These are phyloP conservation scores for Tolypocladium sp. DNA, from an alignment of 2,329 filamentous ascomycete species.

Conservation along the genomic window DNA sequence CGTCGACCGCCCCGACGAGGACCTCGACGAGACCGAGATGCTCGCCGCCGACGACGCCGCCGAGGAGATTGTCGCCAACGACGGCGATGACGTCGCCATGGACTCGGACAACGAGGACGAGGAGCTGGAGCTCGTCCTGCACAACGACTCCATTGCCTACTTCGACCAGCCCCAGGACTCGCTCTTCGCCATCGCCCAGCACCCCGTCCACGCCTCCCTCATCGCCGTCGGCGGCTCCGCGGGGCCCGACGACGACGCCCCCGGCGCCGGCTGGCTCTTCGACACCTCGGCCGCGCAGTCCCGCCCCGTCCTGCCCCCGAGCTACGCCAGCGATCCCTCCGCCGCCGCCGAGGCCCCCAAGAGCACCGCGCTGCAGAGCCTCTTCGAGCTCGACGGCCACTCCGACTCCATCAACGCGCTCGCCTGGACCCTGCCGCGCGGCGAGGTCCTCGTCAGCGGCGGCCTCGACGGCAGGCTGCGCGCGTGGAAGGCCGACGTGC, in stretches of 20 bases:
- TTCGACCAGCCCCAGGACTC: conserved; percentile 87
- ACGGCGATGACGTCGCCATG: conserved; percentile 68
- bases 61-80: conserved; percentile 54
- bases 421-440: conserved; percentile 71
- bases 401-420: conserved; percentile 84
- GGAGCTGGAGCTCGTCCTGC: conserved; percentile 68
- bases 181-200: conserved; percentile 90
- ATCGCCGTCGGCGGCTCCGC: conserved; percentile 78
- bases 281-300: conserved; percentile 57
- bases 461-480: conserved; percentile 80
- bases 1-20: conserved; percentile 58
- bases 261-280: conserved; percentile 78
- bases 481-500: conserved; percentile 50
- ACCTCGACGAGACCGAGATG: conserved; percentile 37
- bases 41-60: conserved; percentile 69
- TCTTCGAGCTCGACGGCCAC: conserved; percentile 81
- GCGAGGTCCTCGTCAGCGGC: conserved; percentile 77
- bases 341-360: conserved; percentile 35
- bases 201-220: conserved; percentile 68
- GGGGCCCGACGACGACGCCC: conserved; percentile 46
- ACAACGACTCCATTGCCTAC: conserved; percentile 90
- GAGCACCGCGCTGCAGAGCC: conserved; percentile 49
- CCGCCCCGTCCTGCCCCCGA: conserved; percentile 64
- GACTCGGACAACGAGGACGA: conserved; percentile 66
- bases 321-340: conserved; percentile 59